Base-by-base conservation (phyloP, 2,329 filamentous ascomycete genomes). In the Fusarium udum region DNA sequence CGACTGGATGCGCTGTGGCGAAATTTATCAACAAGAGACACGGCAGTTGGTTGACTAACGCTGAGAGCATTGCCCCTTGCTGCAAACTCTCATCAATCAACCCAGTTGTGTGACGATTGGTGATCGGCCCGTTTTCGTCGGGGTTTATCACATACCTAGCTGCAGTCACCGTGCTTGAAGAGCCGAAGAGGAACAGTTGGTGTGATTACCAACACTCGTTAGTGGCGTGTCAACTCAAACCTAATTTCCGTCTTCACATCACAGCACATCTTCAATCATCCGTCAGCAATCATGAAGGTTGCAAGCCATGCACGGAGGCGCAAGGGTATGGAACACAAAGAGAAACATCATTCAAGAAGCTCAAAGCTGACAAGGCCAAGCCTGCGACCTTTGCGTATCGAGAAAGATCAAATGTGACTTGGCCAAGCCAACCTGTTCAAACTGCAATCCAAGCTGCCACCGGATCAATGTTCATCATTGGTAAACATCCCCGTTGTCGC, bases 381-480 rank as follows among this genome's bases (percentile, higher is more conserved):
- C 55, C 32, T 58, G 55, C 7, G 55, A 58, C 1, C 28, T 49
- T 24, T 48, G 55, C 8, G 15, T 58, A 6, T 49, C 32, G n/a
- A 46, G 55, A 49, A 58, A 58, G 28, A 58, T 58, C 24, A 58
- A 58, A 9, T 58, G 55, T 22, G 40, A 58, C 14, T 36, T 46
- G 8, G 32, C 20, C 1, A 58, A 58, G 16, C 55, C 31, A 11
- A 58, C 40, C 6, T 49, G 55, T 22, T 58, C 55, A 3, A 49
- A 49, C 42, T 58, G 55, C 24, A 58, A 49, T 76, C 0, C 75
- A 76, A 56, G 75, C 75, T 10, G 75, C 75, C 7, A 74, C 74
- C 0, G 75, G 75, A 0, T 77, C 65, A 0, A 77, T 77, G 72
- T 77, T 77, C n/a, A 77, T 77, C 18, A 77, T 77, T 14, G 75